A percentile compares a stretch with the other conserved stretches of the same genome.
These are phyloP conservation scores for Alternaria gansuensis DNA, from an alignment of 2,329 filamentous ascomycete genomes.

Conservation along the genomic window DNA sequence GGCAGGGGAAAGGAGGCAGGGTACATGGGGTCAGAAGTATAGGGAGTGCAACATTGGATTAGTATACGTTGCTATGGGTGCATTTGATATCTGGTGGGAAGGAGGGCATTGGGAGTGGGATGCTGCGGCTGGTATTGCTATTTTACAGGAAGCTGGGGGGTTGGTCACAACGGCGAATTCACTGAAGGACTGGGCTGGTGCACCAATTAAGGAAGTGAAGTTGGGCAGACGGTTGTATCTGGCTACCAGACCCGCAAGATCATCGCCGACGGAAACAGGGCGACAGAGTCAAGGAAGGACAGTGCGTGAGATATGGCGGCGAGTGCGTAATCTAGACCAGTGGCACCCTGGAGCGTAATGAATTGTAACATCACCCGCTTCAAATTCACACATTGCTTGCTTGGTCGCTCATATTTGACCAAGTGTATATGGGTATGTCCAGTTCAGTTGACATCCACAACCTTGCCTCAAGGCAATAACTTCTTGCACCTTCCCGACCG, in stretches of 20 bases:
- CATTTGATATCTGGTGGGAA: slow-evolving; percentile 85
- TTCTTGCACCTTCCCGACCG: slow-evolving; percentile 67
- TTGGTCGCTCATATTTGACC: not conserved
- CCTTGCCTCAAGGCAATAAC: slow-evolving; percentile 55
- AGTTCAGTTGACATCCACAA: slow-evolving; percentile 25
- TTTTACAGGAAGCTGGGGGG: slow-evolving; percentile 77
- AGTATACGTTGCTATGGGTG: slow-evolving; percentile 77
- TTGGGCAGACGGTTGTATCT: slow-evolving; percentile 76
- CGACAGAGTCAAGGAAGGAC: slow-evolving; percentile 74
- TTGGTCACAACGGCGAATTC: slow-evolving; percentile 78
- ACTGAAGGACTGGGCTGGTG: slow-evolving; percentile 65
- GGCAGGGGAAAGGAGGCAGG: slow-evolving; percentile 76
- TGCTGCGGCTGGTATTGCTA: slow-evolving; percentile 77
- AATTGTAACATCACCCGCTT: not conserved
- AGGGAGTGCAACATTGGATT: slow-evolving; percentile 77
- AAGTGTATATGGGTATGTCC: not conserved
- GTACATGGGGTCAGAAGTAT: slow-evolving; percentile 78
- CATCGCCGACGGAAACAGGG: slow-evolving; percentile 68
- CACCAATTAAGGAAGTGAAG: slow-evolving; percentile 66
- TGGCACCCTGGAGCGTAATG: slow-evolving; percentile 64
- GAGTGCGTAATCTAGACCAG: slow-evolving; percentile 73
- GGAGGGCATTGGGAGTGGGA: slow-evolving; percentile 87
- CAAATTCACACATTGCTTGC: not conserved
- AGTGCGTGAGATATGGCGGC: slow-evolving; percentile 75
- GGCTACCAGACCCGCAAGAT: slow-evolving; percentile 73